A percentile compares a stretch with the other conserved stretches of the same genome.
These are phyloP conservation scores for Chaetomium globosum DNA, from an alignment of 2,329 filamentous ascomycete genomes.

Conservation along the genomic window DNA sequence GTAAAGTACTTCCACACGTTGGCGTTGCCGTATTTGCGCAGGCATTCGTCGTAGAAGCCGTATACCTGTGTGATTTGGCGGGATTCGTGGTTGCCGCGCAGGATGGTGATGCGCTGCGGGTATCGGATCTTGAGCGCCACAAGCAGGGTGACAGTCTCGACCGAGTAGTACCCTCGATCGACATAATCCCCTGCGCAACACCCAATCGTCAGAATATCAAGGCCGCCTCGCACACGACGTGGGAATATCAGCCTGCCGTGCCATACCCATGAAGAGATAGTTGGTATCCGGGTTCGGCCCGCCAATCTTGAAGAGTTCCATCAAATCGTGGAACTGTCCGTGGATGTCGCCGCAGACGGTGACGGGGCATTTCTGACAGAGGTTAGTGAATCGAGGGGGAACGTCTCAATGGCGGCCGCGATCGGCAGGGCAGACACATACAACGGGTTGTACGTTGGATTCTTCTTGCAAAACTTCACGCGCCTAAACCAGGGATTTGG, in stretches of 20 bases:
- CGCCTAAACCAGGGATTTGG: slow-evolving; percentile 58
- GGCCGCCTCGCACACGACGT: slow-evolving; percentile 8
- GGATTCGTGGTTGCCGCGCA: slow-evolving; percentile 98
- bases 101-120: slow-evolving; percentile 95
- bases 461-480: slow-evolving; percentile 96
- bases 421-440: slow-evolving; percentile 55
- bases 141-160: slow-evolving; percentile 95
- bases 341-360: slow-evolving; percentile 99
- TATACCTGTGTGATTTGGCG: slow-evolving; percentile 99
- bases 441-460: slow-evolving; percentile 98
- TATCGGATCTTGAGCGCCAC: slow-evolving; percentile 98
- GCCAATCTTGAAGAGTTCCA: slow-evolving; percentile 99
- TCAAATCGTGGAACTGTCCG: slow-evolving; percentile 97
- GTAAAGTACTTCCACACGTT: slow-evolving; percentile 99
- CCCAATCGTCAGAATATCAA: slow-evolving; percentile 28
- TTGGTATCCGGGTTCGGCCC: slow-evolving; percentile 98
- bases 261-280: slow-evolving; percentile 96
- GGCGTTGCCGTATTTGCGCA: slow-evolving; percentile 97
- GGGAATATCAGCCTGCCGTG: slow-evolving; percentile 30
- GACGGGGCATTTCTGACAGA: slow-evolving; percentile 85
- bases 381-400: slow-evolving; percentile 36
- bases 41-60: slow-evolving; percentile 98
- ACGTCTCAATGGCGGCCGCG: slow-evolving; percentile 8
- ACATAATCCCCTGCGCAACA: slow-evolving; percentile 81
- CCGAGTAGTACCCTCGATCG: slow-evolving; percentile 97